phyloP scores from a whole-genome alignment of 108 stramenopile genomes.

The Mediolabrus comicus region DNA sequence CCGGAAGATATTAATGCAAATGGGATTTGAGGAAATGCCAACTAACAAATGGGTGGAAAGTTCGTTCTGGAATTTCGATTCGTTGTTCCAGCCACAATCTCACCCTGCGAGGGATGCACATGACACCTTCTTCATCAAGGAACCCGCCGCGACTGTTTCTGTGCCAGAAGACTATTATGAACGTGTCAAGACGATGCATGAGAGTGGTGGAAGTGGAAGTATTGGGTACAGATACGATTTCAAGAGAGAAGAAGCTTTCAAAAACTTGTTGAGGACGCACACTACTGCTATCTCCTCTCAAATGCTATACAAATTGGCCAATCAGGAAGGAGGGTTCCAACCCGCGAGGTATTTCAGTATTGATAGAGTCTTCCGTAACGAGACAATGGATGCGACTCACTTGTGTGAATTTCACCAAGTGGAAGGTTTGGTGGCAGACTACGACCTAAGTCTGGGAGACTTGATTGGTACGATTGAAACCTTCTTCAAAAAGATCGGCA shows the following conservation, averaged over 20 bases:
- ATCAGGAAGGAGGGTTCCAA: constrained; percentile 94
- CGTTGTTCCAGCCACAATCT: constrained; percentile 98
- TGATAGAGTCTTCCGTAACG: constrained; percentile 99
- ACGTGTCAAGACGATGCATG: constrained; percentile 97
- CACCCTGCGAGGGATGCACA: constrained; percentile 99
- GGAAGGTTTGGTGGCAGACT: constrained; percentile 99
- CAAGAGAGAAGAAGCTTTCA: constrained; percentile 94
- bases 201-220: constrained; percentile 90
- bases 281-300: constrained; percentile 97
- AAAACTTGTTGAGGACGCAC: constrained; percentile 98
- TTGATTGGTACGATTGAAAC: constrained; percentile 98
- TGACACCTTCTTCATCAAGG: constrained; percentile 99
- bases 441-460: constrained; percentile 95
- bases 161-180: constrained; percentile 98
- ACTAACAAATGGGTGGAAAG: constrained; percentile 99
- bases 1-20: constrained; percentile 96
- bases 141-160: constrained; percentile 76
- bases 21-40: constrained; percentile 99
- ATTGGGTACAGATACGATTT: constrained; percentile 97
- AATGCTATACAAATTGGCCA: constrained; percentile 96
- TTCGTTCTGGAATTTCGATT: constrained; percentile 99
- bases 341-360: constrained; percentile 97
- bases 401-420: constrained; percentile 99
- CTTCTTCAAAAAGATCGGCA: constrained; percentile 99
- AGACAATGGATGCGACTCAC: constrained; percentile 99